These are phyloP conservation scores for Triticum turgidum DNA, from an alignment of 176 grass and related monocot genomes.

Conservation along the genomic window DNA sequence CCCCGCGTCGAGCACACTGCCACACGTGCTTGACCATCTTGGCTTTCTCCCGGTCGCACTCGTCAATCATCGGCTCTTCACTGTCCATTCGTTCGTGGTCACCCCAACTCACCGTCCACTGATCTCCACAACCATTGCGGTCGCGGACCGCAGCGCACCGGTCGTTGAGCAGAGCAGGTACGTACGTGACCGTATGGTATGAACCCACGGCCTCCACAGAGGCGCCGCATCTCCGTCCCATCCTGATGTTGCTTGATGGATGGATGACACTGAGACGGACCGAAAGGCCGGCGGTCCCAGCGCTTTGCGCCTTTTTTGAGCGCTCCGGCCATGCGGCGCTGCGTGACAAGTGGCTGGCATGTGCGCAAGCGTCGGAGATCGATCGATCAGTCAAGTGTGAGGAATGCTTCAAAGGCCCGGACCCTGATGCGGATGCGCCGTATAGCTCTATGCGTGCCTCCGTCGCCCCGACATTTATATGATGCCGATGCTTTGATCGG, in stretches of 20 bases:
- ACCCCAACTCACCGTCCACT: background rate
- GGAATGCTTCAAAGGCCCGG: background rate
- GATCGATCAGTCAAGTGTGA: background rate
- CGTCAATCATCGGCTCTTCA: background rate
- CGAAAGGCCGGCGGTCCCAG: background rate
- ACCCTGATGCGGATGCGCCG: background rate
- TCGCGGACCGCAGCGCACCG: background rate
- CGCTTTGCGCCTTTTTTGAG: background rate
- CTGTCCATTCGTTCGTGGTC: background rate
- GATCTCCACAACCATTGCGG: background rate
- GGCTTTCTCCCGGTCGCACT: background rate
- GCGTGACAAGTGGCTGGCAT: background rate
- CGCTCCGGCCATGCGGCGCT: background rate
- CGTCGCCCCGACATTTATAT: background rate
- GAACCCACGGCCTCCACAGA: conserved; percentile 7
- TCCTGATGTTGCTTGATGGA: background rate
- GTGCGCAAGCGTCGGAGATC: background rate
- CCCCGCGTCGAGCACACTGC: background rate
- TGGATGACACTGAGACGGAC: background rate
- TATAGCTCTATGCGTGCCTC: background rate
- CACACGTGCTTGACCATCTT: background rate
- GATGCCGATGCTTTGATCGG: background rate
- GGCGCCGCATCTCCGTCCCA: background rate
- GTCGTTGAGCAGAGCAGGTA: background rate
- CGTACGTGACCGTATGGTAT: background rate